Evolutionary conservation across 169 alveolate genomes (phyloP).

Genomic region (Eimeria falciformis): DNA sequence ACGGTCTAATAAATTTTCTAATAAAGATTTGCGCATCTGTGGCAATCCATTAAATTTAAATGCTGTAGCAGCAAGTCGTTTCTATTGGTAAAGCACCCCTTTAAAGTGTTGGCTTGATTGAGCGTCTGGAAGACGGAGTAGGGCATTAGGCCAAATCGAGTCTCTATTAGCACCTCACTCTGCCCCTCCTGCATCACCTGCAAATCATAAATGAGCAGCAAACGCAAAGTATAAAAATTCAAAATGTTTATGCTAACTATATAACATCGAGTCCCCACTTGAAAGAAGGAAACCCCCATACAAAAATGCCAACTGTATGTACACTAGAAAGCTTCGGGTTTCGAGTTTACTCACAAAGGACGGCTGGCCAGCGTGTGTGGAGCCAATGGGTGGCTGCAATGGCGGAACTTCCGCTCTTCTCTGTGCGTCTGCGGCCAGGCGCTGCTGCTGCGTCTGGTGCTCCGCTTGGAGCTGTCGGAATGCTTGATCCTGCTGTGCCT

Average conservation of each 20-base stretch:
- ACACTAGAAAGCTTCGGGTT: background rate
- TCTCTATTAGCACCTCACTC: slow-evolving; percentile 22
- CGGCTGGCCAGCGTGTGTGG: background rate
- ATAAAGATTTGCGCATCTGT: no score
- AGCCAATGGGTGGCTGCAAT: background rate
- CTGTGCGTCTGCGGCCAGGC: slow-evolving; percentile 1
- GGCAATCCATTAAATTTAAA: no score
- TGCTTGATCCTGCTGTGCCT: slow-evolving; percentile 41
- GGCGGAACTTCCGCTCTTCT: background rate
- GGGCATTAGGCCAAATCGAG: slow-evolving; percentile 26
- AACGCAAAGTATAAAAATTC: no score
- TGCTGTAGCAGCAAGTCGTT: background rate
- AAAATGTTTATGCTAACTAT: no score
- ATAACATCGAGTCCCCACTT: no score
- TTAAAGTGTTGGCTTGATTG: slow-evolving; percentile 11
- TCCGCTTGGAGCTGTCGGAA: slow-evolving; percentile 22
- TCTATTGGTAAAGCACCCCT: background rate
- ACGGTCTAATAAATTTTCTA: no score
- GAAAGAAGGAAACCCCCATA: no score
- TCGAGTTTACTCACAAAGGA: background rate
- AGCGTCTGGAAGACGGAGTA: slow-evolving; percentile 1
- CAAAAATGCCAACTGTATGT: background rate
- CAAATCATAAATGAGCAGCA: background rate
- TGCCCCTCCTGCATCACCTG: background rate
- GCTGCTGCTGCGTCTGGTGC: slow-evolving; percentile 42